Percentiles rank a stretch among this genome's conserved stretches.
Conservation (phyloP, 2,329 filamentous ascomycete species). For the Colletotrichum sp. region DNA sequence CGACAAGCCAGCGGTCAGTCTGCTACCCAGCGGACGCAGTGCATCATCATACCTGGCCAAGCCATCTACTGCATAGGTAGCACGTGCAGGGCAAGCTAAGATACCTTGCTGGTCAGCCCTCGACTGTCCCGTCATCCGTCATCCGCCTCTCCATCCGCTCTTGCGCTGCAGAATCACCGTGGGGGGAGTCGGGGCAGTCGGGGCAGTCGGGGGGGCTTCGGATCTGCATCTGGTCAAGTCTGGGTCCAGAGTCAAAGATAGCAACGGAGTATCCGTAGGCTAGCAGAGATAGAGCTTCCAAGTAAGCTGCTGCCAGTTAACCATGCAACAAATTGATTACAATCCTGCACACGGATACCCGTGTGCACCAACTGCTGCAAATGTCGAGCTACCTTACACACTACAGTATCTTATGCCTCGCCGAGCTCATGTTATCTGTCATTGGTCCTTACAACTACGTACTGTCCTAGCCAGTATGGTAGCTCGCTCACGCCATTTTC, state of each 20-base stretch:
- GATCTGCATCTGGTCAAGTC: not conserved
- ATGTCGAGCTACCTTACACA: no score
- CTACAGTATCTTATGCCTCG: not conserved
- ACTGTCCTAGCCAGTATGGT: no score
- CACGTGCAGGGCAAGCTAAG: not conserved
- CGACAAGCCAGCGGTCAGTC: not conserved
- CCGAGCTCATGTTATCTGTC: not conserved
- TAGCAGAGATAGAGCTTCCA: not conserved
- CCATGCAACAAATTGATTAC: no score
- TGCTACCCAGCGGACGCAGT: not conserved
- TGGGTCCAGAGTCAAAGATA: not conserved
- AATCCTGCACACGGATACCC: no score
- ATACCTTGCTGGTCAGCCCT: not conserved
- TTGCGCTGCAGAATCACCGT: no score
- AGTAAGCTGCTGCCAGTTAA: not conserved
- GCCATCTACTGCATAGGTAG: not conserved
- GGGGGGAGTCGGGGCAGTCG: no score
- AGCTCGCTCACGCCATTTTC: not conserved
- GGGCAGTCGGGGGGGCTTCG: not conserved
- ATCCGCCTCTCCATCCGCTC: not conserved
- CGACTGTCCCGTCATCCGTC: not conserved
- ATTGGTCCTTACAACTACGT: no score
- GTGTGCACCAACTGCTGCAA: no score
- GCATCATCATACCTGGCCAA: not conserved
- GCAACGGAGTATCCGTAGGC: not conserved